These are phyloP conservation scores for Vicia villosa DNA, from an alignment of 306 rosid genomes.

Conservation along the genomic window DNA sequence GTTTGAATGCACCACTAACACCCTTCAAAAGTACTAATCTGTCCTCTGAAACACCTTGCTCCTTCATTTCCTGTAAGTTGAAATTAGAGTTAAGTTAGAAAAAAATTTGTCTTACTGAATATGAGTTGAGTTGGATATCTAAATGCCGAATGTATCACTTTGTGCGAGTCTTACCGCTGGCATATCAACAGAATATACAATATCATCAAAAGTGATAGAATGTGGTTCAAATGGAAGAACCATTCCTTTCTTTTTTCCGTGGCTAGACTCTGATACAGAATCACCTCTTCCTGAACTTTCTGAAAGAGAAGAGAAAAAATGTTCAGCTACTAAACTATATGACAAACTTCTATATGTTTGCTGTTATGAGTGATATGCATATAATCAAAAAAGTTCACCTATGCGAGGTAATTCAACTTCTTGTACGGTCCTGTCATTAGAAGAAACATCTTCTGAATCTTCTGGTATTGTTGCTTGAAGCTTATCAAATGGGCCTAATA, in stretches of 20 bases:
- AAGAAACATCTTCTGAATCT: conserved; percentile 30
- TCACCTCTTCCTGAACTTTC: conserved; percentile 35
- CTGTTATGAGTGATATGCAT: not conserved
- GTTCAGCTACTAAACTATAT: conserved; percentile 18
- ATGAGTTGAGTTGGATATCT: not conserved
- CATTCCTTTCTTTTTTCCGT: conserved; percentile 51
- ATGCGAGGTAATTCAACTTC: conserved; percentile 45
- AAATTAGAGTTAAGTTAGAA: conserved; percentile 6
- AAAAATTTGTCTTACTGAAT: not conserved
- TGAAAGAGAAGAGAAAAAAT: conserved; percentile 28
- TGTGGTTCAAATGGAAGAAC: conserved; percentile 69
- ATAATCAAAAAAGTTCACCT: conserved; percentile 37
- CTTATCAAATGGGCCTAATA: conserved; percentile 51
- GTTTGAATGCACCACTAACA: conserved; percentile 77
- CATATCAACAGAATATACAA: conserved; percentile 63
- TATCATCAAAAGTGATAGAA: conserved; percentile 55
- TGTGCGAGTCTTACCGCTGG: conserved; percentile 46
- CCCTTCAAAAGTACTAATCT: conserved; percentile 54
- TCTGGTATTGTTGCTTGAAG: conserved; percentile 35
- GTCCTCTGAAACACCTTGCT: conserved; percentile 56
- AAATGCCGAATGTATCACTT: not conserved
- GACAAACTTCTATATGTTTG: not conserved
- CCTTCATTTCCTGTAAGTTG: conserved; percentile 60
- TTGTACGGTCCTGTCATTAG: not conserved
- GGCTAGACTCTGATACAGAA: conserved; percentile 35